phyloP scores from a whole-genome alignment of 148 eudicot species.

The Arctostaphylos glauca region DNA sequence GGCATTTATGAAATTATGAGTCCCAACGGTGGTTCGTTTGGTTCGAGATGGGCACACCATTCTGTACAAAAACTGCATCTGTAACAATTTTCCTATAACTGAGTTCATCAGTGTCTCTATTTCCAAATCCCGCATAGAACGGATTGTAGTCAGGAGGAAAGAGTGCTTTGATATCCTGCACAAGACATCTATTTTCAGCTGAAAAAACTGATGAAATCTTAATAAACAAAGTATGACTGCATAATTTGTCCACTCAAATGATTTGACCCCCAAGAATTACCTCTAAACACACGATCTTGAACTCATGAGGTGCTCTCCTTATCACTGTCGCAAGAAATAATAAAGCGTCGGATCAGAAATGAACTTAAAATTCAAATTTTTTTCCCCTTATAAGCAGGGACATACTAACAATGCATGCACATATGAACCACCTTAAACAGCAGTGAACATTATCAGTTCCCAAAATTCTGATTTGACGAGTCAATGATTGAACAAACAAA shows the following conservation, averaged over 20 bases:
- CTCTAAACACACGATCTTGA: conserved; percentile 99
- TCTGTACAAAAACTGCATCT: not conserved
- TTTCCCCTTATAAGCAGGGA: not conserved
- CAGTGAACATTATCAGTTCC: not conserved
- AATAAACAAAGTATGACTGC: not conserved
- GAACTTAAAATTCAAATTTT: not conserved
- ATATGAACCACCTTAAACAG: too few relatives aligned
- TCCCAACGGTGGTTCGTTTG: not conserved
- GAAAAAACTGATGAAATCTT: not conserved
- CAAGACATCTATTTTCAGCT: conserved; percentile 14
- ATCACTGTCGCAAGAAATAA: conserved; percentile 60
- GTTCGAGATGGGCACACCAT: not conserved
- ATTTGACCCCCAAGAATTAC: conserved; percentile 32
- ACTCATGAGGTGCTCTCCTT: conserved; percentile 99
- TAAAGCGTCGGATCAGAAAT: conserved; percentile 1
- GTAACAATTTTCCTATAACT: conserved; percentile 75
- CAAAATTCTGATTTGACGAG: not conserved
- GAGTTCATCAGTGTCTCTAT: conserved; percentile 96
- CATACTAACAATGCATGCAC: not conserved
- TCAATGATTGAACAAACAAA: conserved; percentile 5
- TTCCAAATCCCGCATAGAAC: conserved; percentile 84
- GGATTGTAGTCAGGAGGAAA: too few relatives aligned
- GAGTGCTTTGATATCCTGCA: too few relatives aligned
- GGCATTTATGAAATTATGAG: not conserved
- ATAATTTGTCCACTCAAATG: not conserved